A percentile compares a stretch with the other conserved stretches of the same genome.
phyloP scores from a whole-genome alignment of 768 basidiomycete genomes.

The Suillus fuscotomentosus region DNA sequence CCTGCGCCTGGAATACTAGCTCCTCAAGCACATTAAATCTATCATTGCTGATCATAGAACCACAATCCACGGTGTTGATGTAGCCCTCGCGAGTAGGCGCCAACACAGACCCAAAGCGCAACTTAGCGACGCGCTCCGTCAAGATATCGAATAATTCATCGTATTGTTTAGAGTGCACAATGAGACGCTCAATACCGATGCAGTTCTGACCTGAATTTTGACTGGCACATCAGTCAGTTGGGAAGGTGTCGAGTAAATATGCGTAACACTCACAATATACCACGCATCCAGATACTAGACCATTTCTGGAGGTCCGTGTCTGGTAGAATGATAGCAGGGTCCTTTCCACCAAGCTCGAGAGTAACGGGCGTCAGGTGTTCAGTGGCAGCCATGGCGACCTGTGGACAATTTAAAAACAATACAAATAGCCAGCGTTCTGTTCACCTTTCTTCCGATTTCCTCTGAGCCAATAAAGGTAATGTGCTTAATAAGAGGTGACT shows the following conservation, averaged over 20 bases:
- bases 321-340: slow-evolving; percentile 88
- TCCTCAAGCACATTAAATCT: slow-evolving; percentile 69
- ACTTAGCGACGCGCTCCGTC: slow-evolving; percentile 55
- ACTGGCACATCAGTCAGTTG: slow-evolving; percentile 38
- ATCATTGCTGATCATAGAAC: slow-evolving; percentile 78
- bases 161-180: slow-evolving; percentile 80
- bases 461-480: slow-evolving; percentile 94
- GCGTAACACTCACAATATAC: slow-evolving; percentile 70
- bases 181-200: slow-evolving; percentile 91
- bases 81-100: slow-evolving; percentile 65
- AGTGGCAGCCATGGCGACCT: slow-evolving; percentile 84
- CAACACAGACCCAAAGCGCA: slow-evolving; percentile 80
- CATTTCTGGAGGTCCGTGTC: slow-evolving; percentile 81
- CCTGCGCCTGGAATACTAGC: slow-evolving; percentile 67
- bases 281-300: slow-evolving; percentile 84
- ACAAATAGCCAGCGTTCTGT: slow-evolving; percentile 8
- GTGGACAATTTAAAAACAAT: slow-evolving; percentile 11
- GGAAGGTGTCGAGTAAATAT: background rate
- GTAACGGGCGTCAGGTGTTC: slow-evolving; percentile 88
- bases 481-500: slow-evolving; percentile 79
- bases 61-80: slow-evolving; percentile 76
- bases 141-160: slow-evolving; percentile 71
- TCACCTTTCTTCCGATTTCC: slow-evolving; percentile 69
- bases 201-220: slow-evolving; percentile 96
- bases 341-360: slow-evolving; percentile 93